Evolutionary conservation across 192 early-diverging fungal species (phyloP).

Genomic region (Linnemannia zychae): DNA sequence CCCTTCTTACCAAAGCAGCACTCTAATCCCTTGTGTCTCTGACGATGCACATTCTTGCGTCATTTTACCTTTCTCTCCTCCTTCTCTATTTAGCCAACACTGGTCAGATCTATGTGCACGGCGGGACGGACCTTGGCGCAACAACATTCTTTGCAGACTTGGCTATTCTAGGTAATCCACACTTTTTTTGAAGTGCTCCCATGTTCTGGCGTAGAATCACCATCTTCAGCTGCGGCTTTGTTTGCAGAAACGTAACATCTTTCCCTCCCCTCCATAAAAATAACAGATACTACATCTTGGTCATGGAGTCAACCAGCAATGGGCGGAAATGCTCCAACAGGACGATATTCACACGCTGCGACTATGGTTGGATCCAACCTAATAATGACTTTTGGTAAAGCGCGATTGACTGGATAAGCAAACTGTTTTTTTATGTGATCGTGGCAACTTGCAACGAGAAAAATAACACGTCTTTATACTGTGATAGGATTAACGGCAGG

Average conservation of each 20-base stretch:
- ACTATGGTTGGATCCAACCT: conserved; percentile 49
- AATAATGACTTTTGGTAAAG: conserved; percentile 43
- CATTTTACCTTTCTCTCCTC: background rate
- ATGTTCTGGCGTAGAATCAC: background rate
- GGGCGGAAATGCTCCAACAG: conserved; percentile 41
- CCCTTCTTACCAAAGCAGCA: no score
- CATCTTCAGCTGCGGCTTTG: no score
- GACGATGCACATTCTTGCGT: conserved; percentile 2
- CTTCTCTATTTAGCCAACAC: conserved; percentile 17
- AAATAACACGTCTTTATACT: background rate
- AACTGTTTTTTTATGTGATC: background rate
- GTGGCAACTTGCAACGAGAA: background rate
- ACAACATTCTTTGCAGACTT: conserved; percentile 44
- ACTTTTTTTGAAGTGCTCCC: background rate
- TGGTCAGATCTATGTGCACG: conserved; percentile 49
- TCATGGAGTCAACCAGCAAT: conserved; percentile 50
- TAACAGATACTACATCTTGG: conserved; percentile 50
- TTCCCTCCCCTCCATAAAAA: background rate
- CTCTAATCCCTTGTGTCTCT: background rate
- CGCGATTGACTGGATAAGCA: background rate
- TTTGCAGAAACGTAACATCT: background rate
- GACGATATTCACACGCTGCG: conserved; percentile 49
- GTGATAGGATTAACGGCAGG: conserved; percentile 41
- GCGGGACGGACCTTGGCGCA: conserved; percentile 38
- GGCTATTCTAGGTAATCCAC: conserved; percentile 42